A percentile compares a stretch with the other conserved stretches of the same genome.
phyloP scores from a whole-genome alignment of 805 yeast species.

The Komagataella populi region DNA sequence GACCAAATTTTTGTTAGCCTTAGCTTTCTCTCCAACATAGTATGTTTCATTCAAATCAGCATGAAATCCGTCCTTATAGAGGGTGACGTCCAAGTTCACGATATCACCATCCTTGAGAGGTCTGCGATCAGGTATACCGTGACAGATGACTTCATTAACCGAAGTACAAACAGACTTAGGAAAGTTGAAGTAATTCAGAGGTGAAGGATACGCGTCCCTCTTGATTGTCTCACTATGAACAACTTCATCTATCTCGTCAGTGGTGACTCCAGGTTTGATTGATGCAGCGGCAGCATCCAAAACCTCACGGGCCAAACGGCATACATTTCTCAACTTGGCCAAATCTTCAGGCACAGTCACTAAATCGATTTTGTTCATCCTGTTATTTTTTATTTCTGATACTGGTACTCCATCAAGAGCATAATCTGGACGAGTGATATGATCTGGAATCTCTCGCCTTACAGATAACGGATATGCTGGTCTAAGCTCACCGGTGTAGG shows the following conservation, averaged over 20 bases:
- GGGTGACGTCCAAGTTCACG: conserved; percentile 76
- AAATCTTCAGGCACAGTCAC: conserved; percentile 50
- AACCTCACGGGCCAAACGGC: conserved; percentile 72
- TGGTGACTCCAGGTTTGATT: conserved; percentile 77
- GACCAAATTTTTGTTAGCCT: conserved; percentile 66
- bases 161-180: conserved; percentile 91
- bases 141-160: conserved; percentile 90
- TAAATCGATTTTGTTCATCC: conserved; percentile 51
- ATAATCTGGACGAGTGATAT: conserved; percentile 71
- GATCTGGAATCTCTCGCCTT: conserved; percentile 56
- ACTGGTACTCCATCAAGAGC: conserved; percentile 69
- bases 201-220: conserved; percentile 88
- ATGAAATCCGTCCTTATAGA: conserved; percentile 81
- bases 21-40: conserved; percentile 86
- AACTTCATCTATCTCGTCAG: conserved; percentile 80
- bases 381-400: conserved; percentile 61
- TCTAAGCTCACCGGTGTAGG: conserved; percentile 61
- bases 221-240: conserved; percentile 83
- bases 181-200: conserved; percentile 85
- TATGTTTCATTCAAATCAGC: conserved; percentile 94
- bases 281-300: conserved; percentile 79
- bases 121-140: conserved; percentile 91
- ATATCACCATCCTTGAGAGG: conserved; percentile 89
- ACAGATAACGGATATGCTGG: conserved; percentile 76
- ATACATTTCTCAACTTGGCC: conserved; percentile 63